Evolutionary conservation across 768 basidiomycete genomes (phyloP), one percentile per base, ranked within the genome.

Genomic region (Mycena epipterygia): DNA sequence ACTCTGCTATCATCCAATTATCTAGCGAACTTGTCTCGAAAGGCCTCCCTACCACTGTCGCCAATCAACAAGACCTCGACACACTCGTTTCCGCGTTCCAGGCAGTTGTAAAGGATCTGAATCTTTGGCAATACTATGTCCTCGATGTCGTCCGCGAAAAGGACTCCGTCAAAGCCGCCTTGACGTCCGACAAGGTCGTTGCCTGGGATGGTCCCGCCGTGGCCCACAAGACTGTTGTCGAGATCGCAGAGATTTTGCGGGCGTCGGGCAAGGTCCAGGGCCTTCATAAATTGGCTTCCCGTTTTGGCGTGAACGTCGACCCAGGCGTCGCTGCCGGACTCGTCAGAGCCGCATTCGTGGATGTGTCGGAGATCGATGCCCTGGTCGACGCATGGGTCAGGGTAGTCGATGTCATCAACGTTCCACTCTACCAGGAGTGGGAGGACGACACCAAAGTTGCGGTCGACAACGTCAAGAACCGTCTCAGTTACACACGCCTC

Each of bases 61-160:
- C 81, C 11, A 92, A 90, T 0, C 82, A 89, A 56, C 74, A 82
- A 46, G 97, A 99, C 77, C 80, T 99, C 64, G 85, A 91, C 61
- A 76, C 77, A 4, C 85, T 99, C 68, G 84, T 93, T 51, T 75
- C 78, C 23, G 92, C 91, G 27, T 90, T 99, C 71, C 78, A 87
- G 46, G 79, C 85, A 13, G 84, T 87, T 30, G 75, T 96, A 70
- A 88, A 92, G 67, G 84, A 82, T 3, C 89, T 93, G 58, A 86
- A 94, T 29, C 81, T 99, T 25, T 99, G 95, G 95, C 93, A 99
- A 76, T 99, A 92, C 84, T 99, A 99, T 79, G 93, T 97, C 23
- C 85, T 99, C 57, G 92, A 98, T 76, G 86, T 90, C 14, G 82
- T 84, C 42, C 81, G 85, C 29, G 94, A 97, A 79, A 89, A 87